phyloP scores from a whole-genome alignment of 257 asterid species.

The Solanum okadae region DNA sequence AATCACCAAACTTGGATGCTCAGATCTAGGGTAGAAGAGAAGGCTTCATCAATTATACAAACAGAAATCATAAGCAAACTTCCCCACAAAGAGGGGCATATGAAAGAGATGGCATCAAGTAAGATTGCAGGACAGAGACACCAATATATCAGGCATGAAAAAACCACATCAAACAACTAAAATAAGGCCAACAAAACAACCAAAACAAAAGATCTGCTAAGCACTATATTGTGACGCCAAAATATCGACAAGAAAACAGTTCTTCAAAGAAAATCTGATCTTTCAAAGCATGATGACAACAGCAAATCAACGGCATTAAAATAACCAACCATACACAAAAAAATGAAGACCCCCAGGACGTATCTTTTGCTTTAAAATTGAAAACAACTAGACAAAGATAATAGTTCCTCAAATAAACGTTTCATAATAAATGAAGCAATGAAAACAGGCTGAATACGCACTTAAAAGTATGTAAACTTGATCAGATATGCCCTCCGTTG shows the following conservation, averaged over 20 bases:
- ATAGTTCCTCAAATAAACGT: not conserved
- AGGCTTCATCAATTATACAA: not conserved
- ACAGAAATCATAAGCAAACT: not conserved
- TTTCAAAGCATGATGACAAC: not conserved
- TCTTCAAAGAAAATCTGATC: not conserved
- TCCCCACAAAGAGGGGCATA: not conserved
- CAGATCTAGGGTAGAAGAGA: slow-evolving; percentile 22
- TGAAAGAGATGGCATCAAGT: not conserved
- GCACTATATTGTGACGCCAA: not conserved
- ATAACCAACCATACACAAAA: not conserved
- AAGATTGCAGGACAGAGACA: not conserved
- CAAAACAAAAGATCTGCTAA: not conserved
- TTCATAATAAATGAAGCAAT: not conserved
- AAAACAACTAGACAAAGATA: not conserved
- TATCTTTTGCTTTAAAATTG: not conserved
- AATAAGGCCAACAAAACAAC: not conserved
- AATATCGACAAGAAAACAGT: not conserved
- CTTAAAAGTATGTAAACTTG: not conserved
- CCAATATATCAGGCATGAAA: not conserved
- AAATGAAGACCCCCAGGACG: not conserved
- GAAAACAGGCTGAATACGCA: not conserved
- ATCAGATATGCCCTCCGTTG: not conserved
- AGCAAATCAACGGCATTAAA: not conserved
- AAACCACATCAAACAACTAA: not conserved
- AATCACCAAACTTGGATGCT: slow-evolving; percentile 12